Conservation (phyloP, 1,139 yeast genomes). For the Petasospora rhodanensis region DNA sequence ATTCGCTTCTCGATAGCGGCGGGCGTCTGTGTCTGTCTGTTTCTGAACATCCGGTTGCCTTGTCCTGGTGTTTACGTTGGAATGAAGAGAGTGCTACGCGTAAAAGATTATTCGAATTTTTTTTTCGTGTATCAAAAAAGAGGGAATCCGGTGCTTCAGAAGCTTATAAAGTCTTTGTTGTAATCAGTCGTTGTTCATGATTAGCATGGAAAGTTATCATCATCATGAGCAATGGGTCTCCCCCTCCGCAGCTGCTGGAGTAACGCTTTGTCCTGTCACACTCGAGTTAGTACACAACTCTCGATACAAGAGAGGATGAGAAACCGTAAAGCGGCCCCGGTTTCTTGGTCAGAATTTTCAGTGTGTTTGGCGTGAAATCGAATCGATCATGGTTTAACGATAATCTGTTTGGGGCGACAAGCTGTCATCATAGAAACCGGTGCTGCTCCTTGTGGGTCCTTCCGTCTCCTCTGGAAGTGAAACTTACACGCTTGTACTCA, state of each 20-base stretch:
- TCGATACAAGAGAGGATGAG: not conserved
- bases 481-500: conserved; percentile 15
- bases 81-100: too few species aligned
- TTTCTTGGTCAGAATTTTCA: conserved; percentile 44
- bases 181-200: conserved; percentile 30
- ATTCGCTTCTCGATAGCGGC: conserved; percentile 8
- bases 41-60: conserved; percentile 9
- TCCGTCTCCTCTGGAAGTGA: not conserved
- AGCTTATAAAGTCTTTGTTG: conserved; percentile 13
- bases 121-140: conserved; percentile 2
- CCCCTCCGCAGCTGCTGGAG: too few species aligned
- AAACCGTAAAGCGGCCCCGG: too few species aligned
- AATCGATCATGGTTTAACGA: conserved; percentile 44
- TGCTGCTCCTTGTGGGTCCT: not conserved
- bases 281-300: too few species aligned
- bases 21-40: conserved; percentile 3
- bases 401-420: conserved; percentile 62
- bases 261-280: too few species aligned
- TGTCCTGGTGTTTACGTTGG: too few species aligned
- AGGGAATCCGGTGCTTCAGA: too few species aligned
- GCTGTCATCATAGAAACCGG: conserved; percentile 38
- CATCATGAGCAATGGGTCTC: conserved; percentile 30
- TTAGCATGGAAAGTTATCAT: conserved; percentile 34
- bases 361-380: conserved; percentile 51
- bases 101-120: not conserved